Conservation (phyloP, 2,329 filamentous ascomycete species). For the Cadophora sp. region DNA sequence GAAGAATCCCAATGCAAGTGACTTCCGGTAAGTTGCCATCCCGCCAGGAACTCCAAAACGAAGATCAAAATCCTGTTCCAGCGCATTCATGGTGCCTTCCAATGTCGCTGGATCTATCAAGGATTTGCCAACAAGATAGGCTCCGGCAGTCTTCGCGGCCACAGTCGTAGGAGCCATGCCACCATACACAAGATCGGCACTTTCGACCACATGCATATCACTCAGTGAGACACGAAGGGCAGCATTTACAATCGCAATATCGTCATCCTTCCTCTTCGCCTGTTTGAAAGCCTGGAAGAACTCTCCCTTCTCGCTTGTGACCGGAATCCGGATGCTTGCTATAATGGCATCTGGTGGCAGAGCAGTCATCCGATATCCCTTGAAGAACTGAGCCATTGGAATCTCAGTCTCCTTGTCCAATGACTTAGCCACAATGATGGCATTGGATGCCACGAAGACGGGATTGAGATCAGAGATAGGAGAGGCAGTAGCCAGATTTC, state of each 20-base stretch:
- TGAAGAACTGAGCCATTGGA: conserved; percentile 93
- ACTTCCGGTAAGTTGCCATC: conserved; percentile 96
- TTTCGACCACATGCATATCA: conserved; percentile 72
- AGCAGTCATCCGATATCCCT: conserved; percentile 85
- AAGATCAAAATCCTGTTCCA: conserved; percentile 90
- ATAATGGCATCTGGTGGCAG: conserved; percentile 84
- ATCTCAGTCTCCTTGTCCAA: conserved; percentile 77
- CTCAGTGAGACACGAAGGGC: conserved; percentile 79
- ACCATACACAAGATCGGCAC: conserved; percentile 85
- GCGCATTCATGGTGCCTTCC: conserved; percentile 85
- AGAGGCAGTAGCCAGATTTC: conserved; percentile 90
- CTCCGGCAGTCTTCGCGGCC: conserved; percentile 79
- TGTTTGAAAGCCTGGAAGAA: conserved; percentile 94
- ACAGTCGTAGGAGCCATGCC: conserved; percentile 94
- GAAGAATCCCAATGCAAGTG: conserved; percentile 90
- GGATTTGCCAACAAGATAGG: conserved; percentile 77
- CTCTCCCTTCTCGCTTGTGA: conserved; percentile 77
- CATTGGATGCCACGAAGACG: conserved; percentile 87
- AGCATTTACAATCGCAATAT: conserved; percentile 96
- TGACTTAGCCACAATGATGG: conserved; percentile 81
- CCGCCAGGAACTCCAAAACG: conserved; percentile 91
- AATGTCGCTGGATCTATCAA: conserved; percentile 83
- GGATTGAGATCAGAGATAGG: conserved; percentile 97
- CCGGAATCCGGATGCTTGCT: conserved; percentile 83
- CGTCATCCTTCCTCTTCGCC: conserved; percentile 95